Base-by-base conservation (phyloP, 345 rosid genomes). In the Populus ilicifolia region DNA sequence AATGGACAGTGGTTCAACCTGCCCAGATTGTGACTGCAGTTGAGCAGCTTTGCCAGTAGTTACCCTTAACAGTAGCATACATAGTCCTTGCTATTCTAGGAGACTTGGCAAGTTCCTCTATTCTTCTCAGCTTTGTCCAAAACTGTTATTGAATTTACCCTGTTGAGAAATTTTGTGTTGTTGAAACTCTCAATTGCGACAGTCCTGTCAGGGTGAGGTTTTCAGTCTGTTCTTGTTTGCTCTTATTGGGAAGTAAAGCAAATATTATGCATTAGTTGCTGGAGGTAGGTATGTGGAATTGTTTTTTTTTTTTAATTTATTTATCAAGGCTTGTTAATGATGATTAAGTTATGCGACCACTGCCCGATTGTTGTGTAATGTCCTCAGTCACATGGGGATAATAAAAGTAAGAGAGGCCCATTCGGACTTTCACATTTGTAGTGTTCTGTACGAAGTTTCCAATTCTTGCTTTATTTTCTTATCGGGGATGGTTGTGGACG, bases 1-100 rank as follows among this genome's bases (percentile, higher is more conserved):
- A 95, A 77, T 89, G 92, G 93, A 95, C 98, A 0, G 91, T 93
- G 13, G 98, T 95, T 78, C 99, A 95, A 79, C 99, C 99, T 8
- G 88, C 93, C 50, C 98, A 91, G 91, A 91, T 93, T 43, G 98
- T 95, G 75, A 90, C 97, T 0, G 99, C 98, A 8, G 93, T 93
- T 46, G 96, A 93, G 87, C 90, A 93, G 89, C 90, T 95, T 43
- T 95, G 99, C 87, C 90, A 83, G 87, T 93, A 87, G 86, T 67
- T 73, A 66, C 46, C 46, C 46, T 10, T 43, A 43, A 43, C 70
- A 29, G 68, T 33, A 43, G 69, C 77, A 62, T 21, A 67, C 70
- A 77, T 18, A 61, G 48, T 63, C 62, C 6, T 75, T 73, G 65
- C 41, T 74, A 50, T 44, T 43, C 39, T 13, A 38, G 52, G 71